These are phyloP conservation scores for Dictyostelium capitatum DNA, from an alignment of 78 protist species.

Conservation along the genomic window DNA sequence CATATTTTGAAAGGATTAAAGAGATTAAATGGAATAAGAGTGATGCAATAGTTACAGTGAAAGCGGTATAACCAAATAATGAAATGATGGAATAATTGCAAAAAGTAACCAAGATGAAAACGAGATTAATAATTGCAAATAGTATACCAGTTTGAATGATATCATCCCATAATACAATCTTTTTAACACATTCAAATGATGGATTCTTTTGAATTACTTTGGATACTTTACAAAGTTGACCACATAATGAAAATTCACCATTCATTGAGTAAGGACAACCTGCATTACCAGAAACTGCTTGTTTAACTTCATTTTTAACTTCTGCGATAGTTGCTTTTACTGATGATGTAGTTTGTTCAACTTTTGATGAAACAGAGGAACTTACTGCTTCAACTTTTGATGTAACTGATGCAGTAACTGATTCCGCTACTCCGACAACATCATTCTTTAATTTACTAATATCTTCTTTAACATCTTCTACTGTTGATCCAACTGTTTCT, in stretches of 20 bases:
- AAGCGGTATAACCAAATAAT: constrained; percentile 41
- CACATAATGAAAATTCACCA: constrained; percentile 63
- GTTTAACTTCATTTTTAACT: constrained; percentile 29
- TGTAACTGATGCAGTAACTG: background rate
- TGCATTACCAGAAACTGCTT: background rate
- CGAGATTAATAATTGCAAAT: constrained; percentile 51
- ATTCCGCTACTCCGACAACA: constrained; percentile 2
- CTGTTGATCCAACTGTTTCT: constrained; percentile 2
- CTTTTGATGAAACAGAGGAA: background rate
- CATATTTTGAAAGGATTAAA: constrained; percentile 27
- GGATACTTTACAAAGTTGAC: constrained; percentile 21
- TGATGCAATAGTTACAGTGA: constrained; percentile 30
- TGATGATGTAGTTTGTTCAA: background rate
- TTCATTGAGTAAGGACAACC: constrained; percentile 62
- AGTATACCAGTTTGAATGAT: constrained; percentile 56
- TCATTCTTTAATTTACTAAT: background rate
- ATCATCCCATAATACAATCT: constrained; percentile 56
- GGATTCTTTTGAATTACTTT: constrained; percentile 30
- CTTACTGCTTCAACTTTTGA: background rate
- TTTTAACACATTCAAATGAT: constrained; percentile 48
- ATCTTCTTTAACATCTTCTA: constrained; percentile 50
- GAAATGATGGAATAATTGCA: constrained; percentile 36
- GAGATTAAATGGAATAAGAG: constrained; percentile 38
- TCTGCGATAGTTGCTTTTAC: constrained; percentile 24
- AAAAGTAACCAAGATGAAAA: constrained; percentile 31